Conservation (phyloP, 805 yeast genomes). For the Wickerhamomyces xylosicus region DNA sequence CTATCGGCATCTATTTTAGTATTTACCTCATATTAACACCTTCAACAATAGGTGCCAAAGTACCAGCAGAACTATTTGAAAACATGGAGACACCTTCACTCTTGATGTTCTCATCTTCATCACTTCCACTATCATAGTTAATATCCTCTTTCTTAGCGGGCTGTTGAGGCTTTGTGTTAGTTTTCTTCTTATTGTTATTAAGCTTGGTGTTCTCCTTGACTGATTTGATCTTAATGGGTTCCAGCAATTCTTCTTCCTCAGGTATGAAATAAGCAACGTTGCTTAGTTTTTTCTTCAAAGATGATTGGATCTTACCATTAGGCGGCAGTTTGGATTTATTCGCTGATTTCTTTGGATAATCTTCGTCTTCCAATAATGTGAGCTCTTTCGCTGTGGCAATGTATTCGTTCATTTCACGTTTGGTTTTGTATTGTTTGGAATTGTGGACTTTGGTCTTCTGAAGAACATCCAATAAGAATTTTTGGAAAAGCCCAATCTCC, state of each 20-base stretch:
- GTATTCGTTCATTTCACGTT: slow-evolving; percentile 20
- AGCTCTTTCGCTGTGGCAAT: slow-evolving; percentile 27
- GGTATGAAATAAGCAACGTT: slow-evolving; percentile 44
- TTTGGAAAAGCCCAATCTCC: slow-evolving; percentile 49
- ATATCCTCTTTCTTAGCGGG: too few species aligned
- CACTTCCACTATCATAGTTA: too few species aligned
- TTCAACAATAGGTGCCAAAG: too few species aligned
- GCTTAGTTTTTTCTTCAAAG: slow-evolving; percentile 49
- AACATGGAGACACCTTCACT: too few species aligned
- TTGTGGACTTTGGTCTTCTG: slow-evolving; percentile 32
- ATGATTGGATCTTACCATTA: slow-evolving; percentile 67
- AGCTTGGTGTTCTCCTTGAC: too few species aligned
- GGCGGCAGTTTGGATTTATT: slow-evolving; percentile 78
- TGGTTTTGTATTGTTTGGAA: slow-evolving; percentile 25
- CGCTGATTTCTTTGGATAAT: slow-evolving; percentile 61
- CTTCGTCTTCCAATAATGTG: slow-evolving; percentile 72
- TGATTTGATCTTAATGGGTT: background rate
- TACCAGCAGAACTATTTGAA: too few species aligned
- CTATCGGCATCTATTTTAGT: too few species aligned
- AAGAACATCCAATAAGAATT: slow-evolving; percentile 36
- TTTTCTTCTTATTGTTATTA: too few species aligned
- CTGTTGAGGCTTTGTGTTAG: too few species aligned
- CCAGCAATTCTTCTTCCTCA: slow-evolving; percentile 14
- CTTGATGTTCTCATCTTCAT: too few species aligned
- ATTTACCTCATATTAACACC: too few species aligned